These are phyloP conservation scores for Rutidosis leptorrhynchoides DNA, from an alignment of 129 eudicot genomes.

Conservation along the genomic window DNA sequence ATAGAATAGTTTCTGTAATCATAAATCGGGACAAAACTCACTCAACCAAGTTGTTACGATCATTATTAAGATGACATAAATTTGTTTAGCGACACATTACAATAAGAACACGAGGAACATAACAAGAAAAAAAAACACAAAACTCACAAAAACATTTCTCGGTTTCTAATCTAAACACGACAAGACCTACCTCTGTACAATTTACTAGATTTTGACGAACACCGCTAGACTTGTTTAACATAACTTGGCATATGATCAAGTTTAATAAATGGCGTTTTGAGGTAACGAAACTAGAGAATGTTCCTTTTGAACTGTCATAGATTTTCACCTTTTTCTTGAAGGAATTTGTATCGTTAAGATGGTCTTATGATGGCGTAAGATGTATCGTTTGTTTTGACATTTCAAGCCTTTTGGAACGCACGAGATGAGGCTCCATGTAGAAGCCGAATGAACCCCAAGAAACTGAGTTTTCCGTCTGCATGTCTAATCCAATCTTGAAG, in stretches of 20 bases:
- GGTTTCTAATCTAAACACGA: constrained; percentile 40
- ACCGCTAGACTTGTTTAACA: constrained; percentile 16
- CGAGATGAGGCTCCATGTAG: constrained; percentile 94
- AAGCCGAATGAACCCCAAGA: constrained; percentile 90
- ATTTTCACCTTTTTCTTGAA: constrained; percentile 12
- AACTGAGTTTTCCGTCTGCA: constrained; percentile 90
- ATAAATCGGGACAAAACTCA: background rate
- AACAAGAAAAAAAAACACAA: constrained; percentile 30
- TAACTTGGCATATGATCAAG: constrained; percentile 1
- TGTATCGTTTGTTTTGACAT: constrained; percentile 8
- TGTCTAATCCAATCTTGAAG: constrained; percentile 98
- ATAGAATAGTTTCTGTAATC: no score
- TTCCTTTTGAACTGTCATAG: constrained; percentile 22
- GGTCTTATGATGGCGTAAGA: constrained; percentile 12
- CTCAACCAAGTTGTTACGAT: constrained; percentile 20
- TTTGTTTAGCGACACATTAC: constrained; percentile 12
- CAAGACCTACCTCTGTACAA: constrained; percentile 36
- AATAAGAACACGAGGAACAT: constrained; percentile 28
- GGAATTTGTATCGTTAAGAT: constrained; percentile 8
- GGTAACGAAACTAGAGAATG: constrained; percentile 18
- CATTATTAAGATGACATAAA: constrained; percentile 28
- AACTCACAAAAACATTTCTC: constrained; percentile 30
- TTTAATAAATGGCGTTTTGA: constrained; percentile 11
- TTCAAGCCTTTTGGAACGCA: constrained; percentile 80
- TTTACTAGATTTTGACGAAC: constrained; percentile 29